Evolutionary conservation across 805 yeast genomes (phyloP).

Genomic region (Saccharomycopsis fodiens): DNA sequence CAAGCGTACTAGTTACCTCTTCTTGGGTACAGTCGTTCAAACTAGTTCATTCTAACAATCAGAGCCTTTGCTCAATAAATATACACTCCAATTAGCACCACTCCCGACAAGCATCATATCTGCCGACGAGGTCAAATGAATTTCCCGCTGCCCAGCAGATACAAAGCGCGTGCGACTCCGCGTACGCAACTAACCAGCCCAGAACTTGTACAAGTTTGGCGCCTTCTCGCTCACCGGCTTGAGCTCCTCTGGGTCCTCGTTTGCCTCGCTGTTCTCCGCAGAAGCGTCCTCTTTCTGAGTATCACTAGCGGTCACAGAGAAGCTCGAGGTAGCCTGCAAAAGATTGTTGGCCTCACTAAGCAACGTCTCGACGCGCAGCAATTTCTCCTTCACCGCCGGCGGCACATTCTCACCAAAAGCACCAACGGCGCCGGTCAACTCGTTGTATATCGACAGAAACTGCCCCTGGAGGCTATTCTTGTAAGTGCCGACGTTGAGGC

Average conservation of each 20-base stretch:
- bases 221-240: constrained; percentile 54
- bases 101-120: no score
- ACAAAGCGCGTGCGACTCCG: not conserved
- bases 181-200: constrained; percentile 43
- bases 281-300: constrained; percentile 15
- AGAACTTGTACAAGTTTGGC: constrained; percentile 56
- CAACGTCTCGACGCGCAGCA: constrained; percentile 3
- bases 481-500: constrained; percentile 57
- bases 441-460: constrained; percentile 36
- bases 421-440: constrained; percentile 33
- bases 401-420: constrained; percentile 24
- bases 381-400: constrained; percentile 4
- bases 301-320: constrained; percentile 12
- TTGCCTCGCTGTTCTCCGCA: constrained; percentile 20
- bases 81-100: no score
- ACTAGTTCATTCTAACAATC: no score
- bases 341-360: constrained; percentile 6
- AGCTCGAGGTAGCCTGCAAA: constrained; percentile 3
- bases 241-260: constrained; percentile 31
- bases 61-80: no score
- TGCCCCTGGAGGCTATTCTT: constrained; percentile 26
- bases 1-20: no score
- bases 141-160: no score
- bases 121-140: no score
- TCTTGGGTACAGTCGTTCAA: no score